phyloP scores from a whole-genome alignment of 495 filamentous ascomycete species.

The Penicillium psychrofluorescens region DNA sequence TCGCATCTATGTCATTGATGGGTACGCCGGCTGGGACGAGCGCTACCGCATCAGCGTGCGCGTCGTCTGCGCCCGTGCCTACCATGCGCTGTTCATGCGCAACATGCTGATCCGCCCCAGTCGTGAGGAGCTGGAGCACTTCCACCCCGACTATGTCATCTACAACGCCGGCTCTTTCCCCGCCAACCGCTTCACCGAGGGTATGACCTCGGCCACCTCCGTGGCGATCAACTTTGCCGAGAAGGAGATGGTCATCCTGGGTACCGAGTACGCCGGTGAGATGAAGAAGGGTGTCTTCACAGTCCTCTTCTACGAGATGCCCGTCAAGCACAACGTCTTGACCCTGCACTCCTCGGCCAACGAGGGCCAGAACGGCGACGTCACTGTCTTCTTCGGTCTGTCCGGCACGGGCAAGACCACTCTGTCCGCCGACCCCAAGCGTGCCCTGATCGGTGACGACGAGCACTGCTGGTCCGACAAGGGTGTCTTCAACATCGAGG shows the following conservation, averaged over 20 bases:
- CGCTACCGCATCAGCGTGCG: constrained; percentile 97
- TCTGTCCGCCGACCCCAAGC: constrained; percentile 92
- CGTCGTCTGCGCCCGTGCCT: constrained; percentile 96
- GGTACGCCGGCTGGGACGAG: constrained; percentile 96
- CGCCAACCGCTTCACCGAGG: constrained; percentile 94
- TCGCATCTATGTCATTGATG: constrained; percentile 97
- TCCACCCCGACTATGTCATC: constrained; percentile 98
- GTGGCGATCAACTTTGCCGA: constrained; percentile 84
- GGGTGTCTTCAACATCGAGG: constrained; percentile 99
- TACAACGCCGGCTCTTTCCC: constrained; percentile 99
- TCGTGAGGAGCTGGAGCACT: constrained; percentile 84
- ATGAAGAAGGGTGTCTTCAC: constrained; percentile 99
- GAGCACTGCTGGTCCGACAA: constrained; percentile 99
- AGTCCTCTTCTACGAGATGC: constrained; percentile 99
- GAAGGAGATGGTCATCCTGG: constrained; percentile 97
- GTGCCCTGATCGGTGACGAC: constrained; percentile 93
- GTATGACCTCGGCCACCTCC: constrained; percentile 93
- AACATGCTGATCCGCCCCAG: constrained; percentile 98
- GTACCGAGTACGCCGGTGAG: constrained; percentile 98
- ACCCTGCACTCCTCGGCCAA: constrained; percentile 95
- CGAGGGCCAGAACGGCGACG: constrained; percentile 79
- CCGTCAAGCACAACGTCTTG: constrained; percentile 96
- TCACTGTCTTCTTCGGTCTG: constrained; percentile 98
- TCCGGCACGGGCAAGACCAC: constrained; percentile 99
- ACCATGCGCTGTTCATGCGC: constrained; percentile 99